Conservation (phyloP, 805 yeast genomes). For the Starmerella bombi region DNA sequence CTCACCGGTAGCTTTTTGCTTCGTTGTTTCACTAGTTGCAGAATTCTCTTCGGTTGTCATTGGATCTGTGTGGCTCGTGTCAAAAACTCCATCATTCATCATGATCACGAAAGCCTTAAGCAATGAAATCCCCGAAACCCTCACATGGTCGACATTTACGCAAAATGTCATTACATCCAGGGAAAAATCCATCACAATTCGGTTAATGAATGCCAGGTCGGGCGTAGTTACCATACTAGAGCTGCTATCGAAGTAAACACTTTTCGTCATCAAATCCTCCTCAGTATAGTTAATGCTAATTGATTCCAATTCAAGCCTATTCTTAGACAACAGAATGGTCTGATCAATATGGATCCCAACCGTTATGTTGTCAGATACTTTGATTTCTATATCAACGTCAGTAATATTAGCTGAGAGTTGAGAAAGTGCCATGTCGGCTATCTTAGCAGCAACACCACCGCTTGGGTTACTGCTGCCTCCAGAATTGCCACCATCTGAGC, state of each 20-base stretch:
- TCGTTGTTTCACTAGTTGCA: not conserved
- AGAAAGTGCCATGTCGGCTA: constrained; percentile 31
- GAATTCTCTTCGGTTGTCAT: not conserved
- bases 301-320: constrained; percentile 9
- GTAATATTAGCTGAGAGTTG: constrained; percentile 23
- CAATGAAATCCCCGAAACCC: constrained; percentile 8
- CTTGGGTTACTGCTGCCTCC: not conserved
- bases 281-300: constrained; percentile 2
- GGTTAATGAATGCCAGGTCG: constrained; percentile 9
- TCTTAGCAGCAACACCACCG: constrained; percentile 11
- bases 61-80: too few relatives aligned
- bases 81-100: constrained; percentile 5
- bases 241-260: constrained; percentile 14
- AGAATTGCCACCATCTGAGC: constrained; percentile 15
- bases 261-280: not conserved
- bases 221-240: not conserved
- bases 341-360: constrained; percentile 6
- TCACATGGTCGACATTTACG: constrained; percentile 3
- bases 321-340: constrained; percentile 6
- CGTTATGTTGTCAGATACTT: not conserved
- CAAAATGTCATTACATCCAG: constrained; percentile 4
- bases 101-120: constrained; percentile 4
- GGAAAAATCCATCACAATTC: constrained; percentile 3
- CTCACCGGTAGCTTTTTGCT: not conserved
- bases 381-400: constrained; percentile 3